Conservation (phyloP, 345 rosid species). For the Eucalyptus cloeziana region DNA sequence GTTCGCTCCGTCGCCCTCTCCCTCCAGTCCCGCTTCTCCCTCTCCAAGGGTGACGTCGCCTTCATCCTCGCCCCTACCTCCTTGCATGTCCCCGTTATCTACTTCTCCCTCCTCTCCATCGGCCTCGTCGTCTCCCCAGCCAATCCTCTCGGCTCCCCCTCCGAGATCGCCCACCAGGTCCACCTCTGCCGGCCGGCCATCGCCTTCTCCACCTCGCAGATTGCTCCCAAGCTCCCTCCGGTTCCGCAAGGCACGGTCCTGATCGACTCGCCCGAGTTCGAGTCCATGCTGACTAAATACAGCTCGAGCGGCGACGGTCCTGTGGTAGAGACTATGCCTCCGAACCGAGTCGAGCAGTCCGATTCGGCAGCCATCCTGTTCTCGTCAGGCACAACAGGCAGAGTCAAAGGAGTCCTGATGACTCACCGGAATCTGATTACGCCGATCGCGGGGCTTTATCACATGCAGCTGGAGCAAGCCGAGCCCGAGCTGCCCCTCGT, state of each 20-base stretch:
- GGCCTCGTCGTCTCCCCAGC: slow-evolving; percentile 69
- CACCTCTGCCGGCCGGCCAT: slow-evolving; percentile 46
- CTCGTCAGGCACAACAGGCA: slow-evolving; percentile 83
- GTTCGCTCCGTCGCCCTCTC: slow-evolving; percentile 33
- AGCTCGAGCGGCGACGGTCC: neutral
- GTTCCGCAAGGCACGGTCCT: slow-evolving; percentile 31
- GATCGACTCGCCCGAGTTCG: slow-evolving; percentile 71
- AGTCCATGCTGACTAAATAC: slow-evolving; percentile 15
- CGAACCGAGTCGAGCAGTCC: slow-evolving; percentile 27
- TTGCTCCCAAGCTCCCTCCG: slow-evolving; percentile 21
- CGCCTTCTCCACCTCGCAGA: slow-evolving; percentile 52
- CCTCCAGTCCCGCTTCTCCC: slow-evolving; percentile 23
- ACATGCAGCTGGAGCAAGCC: neutral
- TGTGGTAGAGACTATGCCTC: neutral
- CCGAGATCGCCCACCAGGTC: slow-evolving; percentile 49
- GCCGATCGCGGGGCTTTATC: slow-evolving; percentile 29
- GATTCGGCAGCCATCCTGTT: slow-evolving; percentile 53
- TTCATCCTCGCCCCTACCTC: slow-evolving; percentile 62
- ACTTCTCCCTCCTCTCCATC: slow-evolving; percentile 59
- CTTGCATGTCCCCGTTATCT: slow-evolving; percentile 45
- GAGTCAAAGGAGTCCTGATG: slow-evolving; percentile 53
- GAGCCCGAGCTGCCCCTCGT: slow-evolving; percentile 22
- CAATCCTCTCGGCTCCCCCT: slow-evolving; percentile 47
- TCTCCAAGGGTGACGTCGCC: slow-evolving; percentile 46
- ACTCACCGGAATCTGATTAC: slow-evolving; percentile 71